These are phyloP conservation scores for Didymellaceae sp. DNA, from an alignment of 2,329 filamentous ascomycete species.

Conservation along the genomic window DNA sequence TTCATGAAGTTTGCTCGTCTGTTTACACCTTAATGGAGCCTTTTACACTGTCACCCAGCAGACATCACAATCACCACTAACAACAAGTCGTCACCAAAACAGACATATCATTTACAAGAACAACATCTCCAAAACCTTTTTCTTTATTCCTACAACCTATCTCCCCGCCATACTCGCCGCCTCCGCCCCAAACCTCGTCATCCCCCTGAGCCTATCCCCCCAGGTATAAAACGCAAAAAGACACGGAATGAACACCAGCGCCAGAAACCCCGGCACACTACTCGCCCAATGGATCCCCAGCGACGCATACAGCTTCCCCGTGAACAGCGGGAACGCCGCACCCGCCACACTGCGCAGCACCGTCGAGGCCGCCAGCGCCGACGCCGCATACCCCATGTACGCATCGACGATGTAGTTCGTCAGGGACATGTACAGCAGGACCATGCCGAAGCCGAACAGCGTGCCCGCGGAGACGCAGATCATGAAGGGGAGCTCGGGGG, in stretches of 20 bases:
- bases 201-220: conserved; percentile 23
- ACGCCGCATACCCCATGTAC: conserved; percentile 57
- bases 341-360: conserved; percentile 56
- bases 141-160: not conserved
- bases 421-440: conserved; percentile 50
- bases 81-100: too few relatives aligned
- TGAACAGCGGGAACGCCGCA: conserved; percentile 58
- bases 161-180: conserved; percentile 21
- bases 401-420: conserved; percentile 73
- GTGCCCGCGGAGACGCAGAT: conserved; percentile 58
- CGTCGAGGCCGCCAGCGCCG: conserved; percentile 49
- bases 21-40: too few relatives aligned
- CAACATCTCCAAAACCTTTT: too few relatives aligned
- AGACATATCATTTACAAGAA: too few relatives aligned
- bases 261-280: conserved; percentile 55
- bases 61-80: too few relatives aligned
- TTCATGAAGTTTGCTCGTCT: too few relatives aligned
- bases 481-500: conserved; percentile 61
- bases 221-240: conserved; percentile 25
- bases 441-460: conserved; percentile 54
- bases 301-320: conserved; percentile 52
- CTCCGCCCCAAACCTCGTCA: conserved; percentile 29
- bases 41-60: too few relatives aligned
- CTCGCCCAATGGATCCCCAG: conserved; percentile 58
- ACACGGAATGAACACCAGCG: conserved; percentile 49